Evolutionary conservation across 2,329 filamentous ascomycete genomes (phyloP).

Genomic region (Diplocarpon mali): DNA sequence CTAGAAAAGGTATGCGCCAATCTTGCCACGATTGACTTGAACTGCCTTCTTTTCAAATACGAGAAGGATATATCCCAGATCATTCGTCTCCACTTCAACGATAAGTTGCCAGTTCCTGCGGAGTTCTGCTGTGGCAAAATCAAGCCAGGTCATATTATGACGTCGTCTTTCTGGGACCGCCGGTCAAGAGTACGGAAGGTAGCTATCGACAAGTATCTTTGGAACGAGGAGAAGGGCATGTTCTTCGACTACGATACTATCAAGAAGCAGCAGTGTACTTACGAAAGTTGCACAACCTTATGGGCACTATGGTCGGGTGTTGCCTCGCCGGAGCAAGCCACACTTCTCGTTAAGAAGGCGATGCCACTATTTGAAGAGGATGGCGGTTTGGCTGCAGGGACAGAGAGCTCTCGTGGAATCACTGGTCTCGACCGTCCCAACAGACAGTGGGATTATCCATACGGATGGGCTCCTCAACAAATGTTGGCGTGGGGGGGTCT

Average conservation of each 20-base stretch:
- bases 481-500: conserved; percentile 95
- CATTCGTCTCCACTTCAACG: conserved; percentile 75
- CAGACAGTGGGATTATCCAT: conserved; percentile 96
- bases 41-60: conserved; percentile 93
- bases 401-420: conserved; percentile 73
- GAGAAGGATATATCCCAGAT: conserved; percentile 84
- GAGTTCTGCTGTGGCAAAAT: conserved; percentile 68
- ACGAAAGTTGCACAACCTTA: conserved; percentile 88
- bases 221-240: conserved; percentile 87
- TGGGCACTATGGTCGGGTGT: conserved; percentile 97
- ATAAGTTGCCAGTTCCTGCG: conserved; percentile 68
- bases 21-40: conserved; percentile 86
- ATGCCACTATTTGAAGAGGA: conserved; percentile 80
- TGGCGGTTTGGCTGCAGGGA: conserved; percentile 81
- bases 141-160: conserved; percentile 59
- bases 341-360: conserved; percentile 66
- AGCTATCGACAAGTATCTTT: conserved; percentile 84
- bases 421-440: conserved; percentile 78
- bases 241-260: conserved; percentile 95
- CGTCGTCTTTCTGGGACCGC: conserved; percentile 82
- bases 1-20: conserved; percentile 81
- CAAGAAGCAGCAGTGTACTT: conserved; percentile 67
- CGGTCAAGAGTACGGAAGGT: conserved; percentile 74
- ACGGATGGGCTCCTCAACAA: conserved; percentile 97
- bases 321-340: conserved; percentile 76